Base-by-base conservation (phyloP, 169 alveolate species). In the Eimeria acervulina region DNA sequence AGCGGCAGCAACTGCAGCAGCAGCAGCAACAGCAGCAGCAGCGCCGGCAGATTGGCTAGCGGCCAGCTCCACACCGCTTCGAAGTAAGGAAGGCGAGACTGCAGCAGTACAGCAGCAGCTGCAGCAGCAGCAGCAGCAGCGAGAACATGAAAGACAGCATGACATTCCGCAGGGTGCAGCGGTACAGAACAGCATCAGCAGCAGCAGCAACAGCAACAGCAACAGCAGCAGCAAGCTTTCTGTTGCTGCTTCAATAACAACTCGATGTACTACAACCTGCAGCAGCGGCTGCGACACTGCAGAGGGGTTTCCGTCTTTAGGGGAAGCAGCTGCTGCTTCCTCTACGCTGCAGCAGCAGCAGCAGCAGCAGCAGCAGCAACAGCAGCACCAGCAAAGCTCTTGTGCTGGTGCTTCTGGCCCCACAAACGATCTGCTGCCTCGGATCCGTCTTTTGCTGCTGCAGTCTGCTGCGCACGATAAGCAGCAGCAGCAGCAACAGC, bases 321-420 rank as follows among this genome's bases (percentile, higher is more conserved):
- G 33, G 6, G 78, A 51, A 40, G 23, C 91, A 7, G 36, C 74
- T 7, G 92, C 92, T 84, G 92, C 92, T 40, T 76, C 52, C 31
- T 76, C 55, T 44, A 36, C 51, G 85, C 85, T 33, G 83, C 52
- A 7, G 31, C 83, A 38, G 40, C 90, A 80, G 36, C 70, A n/a
- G 90, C 90, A 80, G 90, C 90, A 80, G n/a, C 42, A 80, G 80
- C 76, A 83, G 74, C 76, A 31, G 89, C 89, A 42, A 42, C 89
- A 78, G 42, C 89, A 78, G 89, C 89, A 42, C 42, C 89, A 26
- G 42, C 90, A 52, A 23, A 26, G 19, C 47, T 70, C 33, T 33
- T 7, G 23, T 84, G 92, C 52, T 17, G 92, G 61, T 17, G 76
- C 92, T 47, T 76, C 52, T 17, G 92, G 61, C 6, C 59, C 92